These are phyloP conservation scores for Wallacemonas sp. DNA, from an alignment of 208 protist genomes.

Conservation along the genomic window DNA sequence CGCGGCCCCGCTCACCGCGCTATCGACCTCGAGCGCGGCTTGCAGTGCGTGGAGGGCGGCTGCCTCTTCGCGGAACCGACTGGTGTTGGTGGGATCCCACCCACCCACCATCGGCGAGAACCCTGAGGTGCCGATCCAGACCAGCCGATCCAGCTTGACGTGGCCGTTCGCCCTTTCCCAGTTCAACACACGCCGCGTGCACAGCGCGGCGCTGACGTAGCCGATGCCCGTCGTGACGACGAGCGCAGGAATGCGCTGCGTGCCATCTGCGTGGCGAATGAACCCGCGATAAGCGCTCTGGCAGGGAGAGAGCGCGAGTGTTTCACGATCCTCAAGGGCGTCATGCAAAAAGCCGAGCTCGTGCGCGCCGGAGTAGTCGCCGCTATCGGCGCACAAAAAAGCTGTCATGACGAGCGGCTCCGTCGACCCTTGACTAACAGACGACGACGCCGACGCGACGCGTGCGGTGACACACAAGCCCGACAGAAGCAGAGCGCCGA, in stretches of 20 bases:
- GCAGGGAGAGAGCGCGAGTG: slow-evolving; percentile 34
- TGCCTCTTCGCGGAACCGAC: slow-evolving; percentile 14
- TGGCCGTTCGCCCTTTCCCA: slow-evolving; percentile 18
- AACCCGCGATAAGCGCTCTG: slow-evolving; percentile 40
- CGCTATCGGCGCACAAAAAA: slow-evolving; percentile 52
- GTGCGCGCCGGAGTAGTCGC: slow-evolving; percentile 27
- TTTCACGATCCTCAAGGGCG: slow-evolving; percentile 23
- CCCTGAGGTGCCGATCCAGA: slow-evolving; percentile 56
- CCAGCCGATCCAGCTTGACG: slow-evolving; percentile 26
- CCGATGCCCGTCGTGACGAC: slow-evolving; percentile 57
- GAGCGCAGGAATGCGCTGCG: slow-evolving; percentile 20
- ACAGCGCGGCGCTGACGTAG: slow-evolving; percentile 43
- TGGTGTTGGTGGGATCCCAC: slow-evolving; percentile 49
- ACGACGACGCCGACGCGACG: background rate
- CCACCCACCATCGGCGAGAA: slow-evolving; percentile 62
- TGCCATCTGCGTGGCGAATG: slow-evolving; percentile 29
- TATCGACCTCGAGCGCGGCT: slow-evolving; percentile 11
- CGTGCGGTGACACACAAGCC: background rate
- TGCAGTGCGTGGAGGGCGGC: slow-evolving; percentile 14
- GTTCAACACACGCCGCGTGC: slow-evolving; percentile 28
- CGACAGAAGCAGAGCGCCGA: background rate
- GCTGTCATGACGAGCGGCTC: no score
- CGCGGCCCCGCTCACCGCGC: background rate
- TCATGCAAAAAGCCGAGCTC: slow-evolving; percentile 40
- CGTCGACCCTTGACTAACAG: background rate